Conservation (phyloP, 73 alveolate species). For the Paramecium bursaria region DNA sequence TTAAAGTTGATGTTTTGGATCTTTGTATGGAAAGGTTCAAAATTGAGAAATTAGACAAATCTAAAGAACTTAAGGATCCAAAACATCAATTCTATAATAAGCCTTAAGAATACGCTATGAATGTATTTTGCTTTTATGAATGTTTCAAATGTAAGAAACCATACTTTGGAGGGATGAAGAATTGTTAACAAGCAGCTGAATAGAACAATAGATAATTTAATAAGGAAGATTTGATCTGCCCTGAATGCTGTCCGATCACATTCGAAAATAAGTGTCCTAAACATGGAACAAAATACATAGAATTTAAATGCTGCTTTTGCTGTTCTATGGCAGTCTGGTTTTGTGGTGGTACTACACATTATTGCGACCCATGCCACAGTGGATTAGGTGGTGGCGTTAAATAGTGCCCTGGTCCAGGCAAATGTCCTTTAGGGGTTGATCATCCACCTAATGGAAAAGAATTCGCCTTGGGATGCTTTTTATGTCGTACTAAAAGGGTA, state of each 20-base stretch:
- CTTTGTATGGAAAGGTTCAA: constrained; percentile 81
- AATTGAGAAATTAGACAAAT: constrained; percentile 92
- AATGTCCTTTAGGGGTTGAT: constrained; percentile 87
- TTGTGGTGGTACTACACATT: constrained; percentile 98
- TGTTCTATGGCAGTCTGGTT: constrained; percentile 97
- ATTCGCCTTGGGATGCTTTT: constrained; percentile 92
- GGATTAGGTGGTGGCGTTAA: constrained; percentile 89
- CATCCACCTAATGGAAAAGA: constrained; percentile 99
- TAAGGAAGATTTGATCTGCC: constrained; percentile 95
- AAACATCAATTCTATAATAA: constrained; percentile 82
- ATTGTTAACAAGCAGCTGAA: constrained; percentile 86
- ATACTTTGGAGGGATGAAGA: constrained; percentile 97
- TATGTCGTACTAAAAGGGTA: constrained; percentile 80
- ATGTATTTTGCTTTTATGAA: constrained; percentile 89
- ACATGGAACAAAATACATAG: constrained; percentile 84
- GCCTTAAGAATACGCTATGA: constrained; percentile 90
- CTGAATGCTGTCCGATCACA: constrained; percentile 92
- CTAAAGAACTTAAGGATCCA: constrained; percentile 85
- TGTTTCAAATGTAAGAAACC: constrained; percentile 97
- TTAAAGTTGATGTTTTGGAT: background rate
- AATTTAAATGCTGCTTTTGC: constrained; percentile 91
- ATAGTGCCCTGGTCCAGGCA: constrained; percentile 79
- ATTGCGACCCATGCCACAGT: constrained; percentile 97
- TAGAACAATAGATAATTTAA: constrained; percentile 81
- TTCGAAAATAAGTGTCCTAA: constrained; percentile 81